A percentile compares a stretch with the other conserved stretches of the same genome.
Conservation (phyloP, 805 yeast genomes). For the Myxozyma geophila region DNA sequence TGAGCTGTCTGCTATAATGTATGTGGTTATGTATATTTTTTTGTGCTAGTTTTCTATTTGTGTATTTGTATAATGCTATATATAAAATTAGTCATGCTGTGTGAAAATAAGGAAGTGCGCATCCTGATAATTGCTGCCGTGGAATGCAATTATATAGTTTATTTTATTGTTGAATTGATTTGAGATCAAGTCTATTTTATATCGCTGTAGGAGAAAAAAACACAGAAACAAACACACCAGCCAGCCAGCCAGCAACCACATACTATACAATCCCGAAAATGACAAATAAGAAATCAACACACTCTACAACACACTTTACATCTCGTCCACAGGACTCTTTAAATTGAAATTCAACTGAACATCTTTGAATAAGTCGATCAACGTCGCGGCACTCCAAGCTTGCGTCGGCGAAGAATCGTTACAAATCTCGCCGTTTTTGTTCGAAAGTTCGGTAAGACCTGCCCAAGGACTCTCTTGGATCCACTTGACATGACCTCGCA, state of each 20-base stretch:
- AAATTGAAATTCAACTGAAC: slow-evolving; percentile 13
- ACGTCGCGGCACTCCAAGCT: slow-evolving; percentile 92
- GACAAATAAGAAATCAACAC: background rate
- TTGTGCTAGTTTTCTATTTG: background rate
- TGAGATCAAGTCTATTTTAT: too few relatives aligned
- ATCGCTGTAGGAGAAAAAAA: too few relatives aligned
- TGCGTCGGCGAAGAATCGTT: slow-evolving; percentile 91
- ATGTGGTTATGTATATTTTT: background rate
- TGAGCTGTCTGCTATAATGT: background rate
- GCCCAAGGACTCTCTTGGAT: slow-evolving; percentile 83
- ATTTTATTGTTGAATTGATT: too few relatives aligned
- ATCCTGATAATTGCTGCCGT: too few relatives aligned
- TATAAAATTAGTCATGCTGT: background rate
- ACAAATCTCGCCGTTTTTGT: slow-evolving; percentile 82
- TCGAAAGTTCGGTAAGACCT: slow-evolving; percentile 89
- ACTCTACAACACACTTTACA: background rate
- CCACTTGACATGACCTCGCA: slow-evolving; percentile 71
- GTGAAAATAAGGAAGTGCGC: too few relatives aligned
- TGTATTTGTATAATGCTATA: background rate
- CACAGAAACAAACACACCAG: too few relatives aligned
- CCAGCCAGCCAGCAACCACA: too few relatives aligned
- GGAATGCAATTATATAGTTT: too few relatives aligned
- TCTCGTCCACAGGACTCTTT: background rate
- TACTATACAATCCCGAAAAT: background rate
- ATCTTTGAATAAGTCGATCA: slow-evolving; percentile 78